Conservation (phyloP, 2,329 filamentous ascomycete species). For the Penicillium nordicum region DNA sequence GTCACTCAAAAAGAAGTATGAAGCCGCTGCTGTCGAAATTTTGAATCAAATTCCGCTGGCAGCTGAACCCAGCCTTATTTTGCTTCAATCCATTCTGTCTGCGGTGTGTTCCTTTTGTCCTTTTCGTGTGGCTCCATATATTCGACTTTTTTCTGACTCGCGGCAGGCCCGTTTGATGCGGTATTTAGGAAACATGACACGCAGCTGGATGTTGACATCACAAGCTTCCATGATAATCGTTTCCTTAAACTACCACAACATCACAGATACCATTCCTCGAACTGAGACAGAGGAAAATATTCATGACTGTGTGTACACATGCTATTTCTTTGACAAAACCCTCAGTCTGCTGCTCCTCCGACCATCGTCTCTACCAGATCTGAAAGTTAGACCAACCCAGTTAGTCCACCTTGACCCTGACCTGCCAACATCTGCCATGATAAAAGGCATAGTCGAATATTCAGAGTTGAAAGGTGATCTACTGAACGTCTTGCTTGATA, state of each 20-base stretch:
- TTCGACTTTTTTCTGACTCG: background rate
- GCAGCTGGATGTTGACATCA: conserved; percentile 23
- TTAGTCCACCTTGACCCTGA: conserved; percentile 21
- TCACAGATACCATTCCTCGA: conserved; percentile 14
- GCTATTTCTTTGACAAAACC: conserved; percentile 24
- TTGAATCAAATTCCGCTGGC: conserved; percentile 19
- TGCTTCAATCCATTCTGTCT: conserved; percentile 23
- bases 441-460: conserved; percentile 18
- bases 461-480: conserved; percentile 15
- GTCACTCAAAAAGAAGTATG: conserved; percentile 20
- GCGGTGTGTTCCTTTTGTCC: conserved; percentile 6
- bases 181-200: conserved; percentile 22
- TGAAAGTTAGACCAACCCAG: conserved; percentile 18
- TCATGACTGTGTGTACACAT: conserved; percentile 21
- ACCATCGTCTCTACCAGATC: conserved; percentile 20
- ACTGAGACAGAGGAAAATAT: conserved; percentile 20
- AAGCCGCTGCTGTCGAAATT: conserved; percentile 16
- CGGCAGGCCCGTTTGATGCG: conserved; percentile 21
- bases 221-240: conserved; percentile 18
- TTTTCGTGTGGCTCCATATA: background rate
- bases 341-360: conserved; percentile 24
- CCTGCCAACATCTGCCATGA: conserved; percentile 18
- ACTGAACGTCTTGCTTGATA: conserved; percentile 16
- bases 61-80: conserved; percentile 18
- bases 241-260: conserved; percentile 25